These are phyloP conservation scores for Tremella yokohamensis DNA, from an alignment of 768 basidiomycete species.

Conservation along the genomic window DNA sequence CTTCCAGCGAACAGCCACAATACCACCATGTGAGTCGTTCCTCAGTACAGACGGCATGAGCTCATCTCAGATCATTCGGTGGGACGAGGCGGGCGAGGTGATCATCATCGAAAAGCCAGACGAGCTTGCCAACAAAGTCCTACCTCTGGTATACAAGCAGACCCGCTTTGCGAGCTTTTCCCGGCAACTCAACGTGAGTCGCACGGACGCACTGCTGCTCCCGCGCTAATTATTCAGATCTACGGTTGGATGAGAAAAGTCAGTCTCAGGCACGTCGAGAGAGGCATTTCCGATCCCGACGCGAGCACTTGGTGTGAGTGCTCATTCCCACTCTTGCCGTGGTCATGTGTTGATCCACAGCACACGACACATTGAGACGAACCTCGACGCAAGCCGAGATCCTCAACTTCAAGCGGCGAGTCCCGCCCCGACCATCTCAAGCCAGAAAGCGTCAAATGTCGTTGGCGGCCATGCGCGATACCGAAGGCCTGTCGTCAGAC, in stretches of 20 bases:
- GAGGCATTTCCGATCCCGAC: slow-evolving; percentile 90
- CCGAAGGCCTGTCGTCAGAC: slow-evolving; percentile 23
- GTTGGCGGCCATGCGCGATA: slow-evolving; percentile 5
- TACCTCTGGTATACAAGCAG: slow-evolving; percentile 91
- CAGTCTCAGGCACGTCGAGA: slow-evolving; percentile 79
- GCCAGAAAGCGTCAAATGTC: slow-evolving; percentile 17
- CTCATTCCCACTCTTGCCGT: slow-evolving; percentile 11
- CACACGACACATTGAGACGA: slow-evolving; percentile 85
- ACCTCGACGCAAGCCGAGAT: slow-evolving; percentile 86
- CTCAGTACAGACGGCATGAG: neutral
- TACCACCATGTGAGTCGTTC: slow-evolving; percentile 64
- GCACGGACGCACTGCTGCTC: neutral
- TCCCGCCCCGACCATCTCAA: slow-evolving; percentile 66
- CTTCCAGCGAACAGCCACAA: slow-evolving; percentile 74
- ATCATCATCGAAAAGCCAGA: slow-evolving; percentile 94
- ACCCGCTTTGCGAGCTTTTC: slow-evolving; percentile 96
- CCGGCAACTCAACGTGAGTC: slow-evolving; percentile 86
- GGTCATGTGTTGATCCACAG: slow-evolving; percentile 53
- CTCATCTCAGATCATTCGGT: slow-evolving; percentile 71
- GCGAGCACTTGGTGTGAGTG: slow-evolving; percentile 91
- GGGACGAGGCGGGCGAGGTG: slow-evolving; percentile 88
- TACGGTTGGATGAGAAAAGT: slow-evolving; percentile 99
- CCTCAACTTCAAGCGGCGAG: slow-evolving; percentile 90
- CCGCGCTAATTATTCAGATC: slow-evolving; percentile 60
- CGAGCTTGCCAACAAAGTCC: slow-evolving; percentile 87